phyloP scores from a whole-genome alignment of 208 protist species.

The Trypanosoma cruzi region DNA sequence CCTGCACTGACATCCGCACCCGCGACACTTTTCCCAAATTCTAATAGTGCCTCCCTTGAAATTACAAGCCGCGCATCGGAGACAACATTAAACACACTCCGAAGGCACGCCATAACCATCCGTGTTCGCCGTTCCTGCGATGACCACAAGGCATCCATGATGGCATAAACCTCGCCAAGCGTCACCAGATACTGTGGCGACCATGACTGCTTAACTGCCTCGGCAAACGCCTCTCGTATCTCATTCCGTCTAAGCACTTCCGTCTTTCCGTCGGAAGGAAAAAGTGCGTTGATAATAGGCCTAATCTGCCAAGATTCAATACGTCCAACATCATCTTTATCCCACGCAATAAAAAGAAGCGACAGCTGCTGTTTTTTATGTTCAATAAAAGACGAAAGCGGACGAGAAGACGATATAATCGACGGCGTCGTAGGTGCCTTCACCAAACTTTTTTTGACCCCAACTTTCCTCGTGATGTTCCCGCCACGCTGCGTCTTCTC shows the following conservation, averaged over 20 bases:
- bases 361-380: slow-evolving; percentile 69
- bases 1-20: background rate
- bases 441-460: background rate
- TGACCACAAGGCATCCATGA: slow-evolving; percentile 41
- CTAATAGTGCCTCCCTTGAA: slow-evolving; percentile 21
- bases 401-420: background rate
- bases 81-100: slow-evolving; percentile 7
- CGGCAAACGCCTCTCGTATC: slow-evolving; percentile 23
- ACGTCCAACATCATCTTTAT: slow-evolving; percentile 45
- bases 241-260: slow-evolving; percentile 8
- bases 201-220: background rate
- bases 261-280: slow-evolving; percentile 22
- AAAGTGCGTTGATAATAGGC: slow-evolving; percentile 56
- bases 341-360: slow-evolving; percentile 62
- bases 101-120: slow-evolving; percentile 17
- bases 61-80: slow-evolving; percentile 22
- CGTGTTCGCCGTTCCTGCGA: slow-evolving; percentile 5
- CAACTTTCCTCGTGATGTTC: background rate
- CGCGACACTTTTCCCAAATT: background rate
- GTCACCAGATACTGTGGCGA: slow-evolving; percentile 24
- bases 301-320: slow-evolving; percentile 41
- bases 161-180: slow-evolving; percentile 41
- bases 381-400: slow-evolving; percentile 29
- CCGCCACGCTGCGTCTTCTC: background rate
- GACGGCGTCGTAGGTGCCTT: background rate